Base-by-base conservation (phyloP, 2,329 filamentous ascomycete genomes). In the Colletotrichum magnum region DNA sequence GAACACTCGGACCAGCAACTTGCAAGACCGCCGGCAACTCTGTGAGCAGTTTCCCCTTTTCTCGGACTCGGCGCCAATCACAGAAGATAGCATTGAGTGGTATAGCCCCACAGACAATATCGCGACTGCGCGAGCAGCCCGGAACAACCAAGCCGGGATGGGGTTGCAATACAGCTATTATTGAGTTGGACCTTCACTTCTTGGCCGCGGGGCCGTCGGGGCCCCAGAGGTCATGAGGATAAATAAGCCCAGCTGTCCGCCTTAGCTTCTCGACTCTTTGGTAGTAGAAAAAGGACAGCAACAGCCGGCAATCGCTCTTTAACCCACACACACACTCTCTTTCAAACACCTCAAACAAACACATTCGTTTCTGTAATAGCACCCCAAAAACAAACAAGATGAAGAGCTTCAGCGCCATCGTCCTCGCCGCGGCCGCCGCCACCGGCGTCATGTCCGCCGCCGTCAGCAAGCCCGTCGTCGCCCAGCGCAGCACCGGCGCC, bases 381-480 rank as follows among this genome's bases (percentile, higher is more conserved):
- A 4, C 7, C 21, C 24, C 18, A 5, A n/a, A n/a, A 56, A 24
- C n/a, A 58, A 15, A 51, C 53, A 51, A 64, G 3, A 68, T 69
- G 66, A 66, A 69, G 66, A 66, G 50, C 66, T 69, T 69, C 62
- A 24, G 32, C 50, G 47, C 32, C 56, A 39, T 66, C 51, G 24
- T 66, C 16, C 48, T 69, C 36, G 62, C 62, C n/a, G 53, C 54
- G 5, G 32, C 60, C 6, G 60, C 65, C 13, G 54, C 52, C 51
- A 64, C 65, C 0, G 60, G 59, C 53, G 65, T 58, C 58, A 62
- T 68, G 64, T 57, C 53, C 39, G 59, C 53, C 36, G 62, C 56
- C 43, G 26, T 66, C 43, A 43, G 41, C 61, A 53, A 54, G 32
- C 41, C 43, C 15, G 0, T 56, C n/a, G 48, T 12, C n/a, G 39